Percentiles rank a stretch among this genome's conserved stretches.
Conservation (phyloP, 2,329 filamentous ascomycete genomes). For the Sporothrix luriei region DNA sequence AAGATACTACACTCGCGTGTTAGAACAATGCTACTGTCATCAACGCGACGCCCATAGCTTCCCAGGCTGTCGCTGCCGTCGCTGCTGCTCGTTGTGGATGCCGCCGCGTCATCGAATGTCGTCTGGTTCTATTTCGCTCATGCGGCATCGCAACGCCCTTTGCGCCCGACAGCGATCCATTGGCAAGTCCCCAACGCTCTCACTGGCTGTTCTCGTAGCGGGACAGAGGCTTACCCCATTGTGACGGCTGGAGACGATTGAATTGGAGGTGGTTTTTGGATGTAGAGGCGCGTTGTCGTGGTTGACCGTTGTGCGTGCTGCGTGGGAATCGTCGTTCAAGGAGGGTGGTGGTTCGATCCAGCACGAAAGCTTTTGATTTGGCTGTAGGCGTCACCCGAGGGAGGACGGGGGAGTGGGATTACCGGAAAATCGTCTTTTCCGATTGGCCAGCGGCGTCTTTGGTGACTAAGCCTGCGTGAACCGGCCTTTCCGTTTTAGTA, state of each 20-base stretch:
- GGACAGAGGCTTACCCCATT: slow-evolving; percentile 35
- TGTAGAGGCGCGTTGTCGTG: slow-evolving; percentile 17
- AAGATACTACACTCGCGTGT: slow-evolving; percentile 52
- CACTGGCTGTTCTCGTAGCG: not conserved
- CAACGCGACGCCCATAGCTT: not conserved
- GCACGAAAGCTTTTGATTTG: slow-evolving; percentile 35
- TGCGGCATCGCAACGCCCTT: not conserved
- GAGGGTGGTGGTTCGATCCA: slow-evolving; percentile 35
- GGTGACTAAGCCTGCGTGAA: slow-evolving; percentile 32
- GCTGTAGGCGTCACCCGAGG: slow-evolving; percentile 29
- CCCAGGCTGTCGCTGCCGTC: not conserved
- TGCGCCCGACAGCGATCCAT: slow-evolving; percentile 14
- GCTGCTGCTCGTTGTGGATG: not conserved
- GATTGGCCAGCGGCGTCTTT: slow-evolving; percentile 29
- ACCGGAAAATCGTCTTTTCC: slow-evolving; percentile 35
- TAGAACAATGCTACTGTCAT: not conserved
- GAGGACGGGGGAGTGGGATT: slow-evolving; percentile 11
- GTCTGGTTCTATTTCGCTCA: slow-evolving; percentile 29
- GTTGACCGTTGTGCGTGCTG: slow-evolving; percentile 30
- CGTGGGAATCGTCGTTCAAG: slow-evolving; percentile 7
- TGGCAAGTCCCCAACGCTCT: not conserved
- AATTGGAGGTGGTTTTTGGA: slow-evolving; percentile 12
- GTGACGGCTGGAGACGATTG: slow-evolving; percentile 30
- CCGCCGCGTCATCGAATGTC: not conserved
- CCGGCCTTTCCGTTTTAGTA: not conserved